phyloP scores from a whole-genome alignment of 352 stramenopile species.

The Pythium phragmiticola region DNA sequence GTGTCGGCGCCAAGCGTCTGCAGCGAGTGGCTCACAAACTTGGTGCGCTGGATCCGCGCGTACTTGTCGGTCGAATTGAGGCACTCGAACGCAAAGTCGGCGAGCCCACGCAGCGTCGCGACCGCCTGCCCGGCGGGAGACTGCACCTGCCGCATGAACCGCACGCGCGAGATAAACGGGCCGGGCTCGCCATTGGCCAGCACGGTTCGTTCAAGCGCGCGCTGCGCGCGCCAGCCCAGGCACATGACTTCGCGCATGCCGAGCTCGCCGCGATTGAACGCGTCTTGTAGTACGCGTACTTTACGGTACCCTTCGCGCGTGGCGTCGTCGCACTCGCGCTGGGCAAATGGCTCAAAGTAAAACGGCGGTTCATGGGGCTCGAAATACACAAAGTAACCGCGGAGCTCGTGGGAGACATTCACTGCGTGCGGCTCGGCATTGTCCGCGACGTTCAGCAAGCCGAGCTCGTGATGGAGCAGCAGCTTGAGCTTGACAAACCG shows the following conservation, averaged over 20 bases:
- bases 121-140: neutral
- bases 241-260: constrained; percentile 21
- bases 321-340: constrained; percentile 9
- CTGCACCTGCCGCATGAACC: constrained; percentile 20
- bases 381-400: constrained; percentile 25
- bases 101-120: constrained; percentile 7
- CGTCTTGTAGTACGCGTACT: constrained; percentile 13
- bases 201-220: constrained; percentile 6
- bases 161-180: constrained; percentile 11
- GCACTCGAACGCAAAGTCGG: constrained; percentile 10
- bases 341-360: constrained; percentile 26
- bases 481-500: constrained; percentile 15
- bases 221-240: constrained; percentile 23
- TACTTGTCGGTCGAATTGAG: constrained; percentile 16
- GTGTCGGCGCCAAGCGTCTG: constrained; percentile 12
- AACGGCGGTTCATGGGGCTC: constrained; percentile 19
- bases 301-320: constrained; percentile 4
- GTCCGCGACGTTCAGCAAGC: neutral
- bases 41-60: constrained; percentile 21
- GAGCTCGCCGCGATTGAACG: constrained; percentile 9
- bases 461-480: constrained; percentile 22
- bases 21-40: constrained; percentile 18
- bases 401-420: neutral
- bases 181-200: neutral
- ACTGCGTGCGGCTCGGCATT: neutral